Conservation (phyloP, 371 early-diverging fungal genomes). For the Mortierella polycephala region DNA sequence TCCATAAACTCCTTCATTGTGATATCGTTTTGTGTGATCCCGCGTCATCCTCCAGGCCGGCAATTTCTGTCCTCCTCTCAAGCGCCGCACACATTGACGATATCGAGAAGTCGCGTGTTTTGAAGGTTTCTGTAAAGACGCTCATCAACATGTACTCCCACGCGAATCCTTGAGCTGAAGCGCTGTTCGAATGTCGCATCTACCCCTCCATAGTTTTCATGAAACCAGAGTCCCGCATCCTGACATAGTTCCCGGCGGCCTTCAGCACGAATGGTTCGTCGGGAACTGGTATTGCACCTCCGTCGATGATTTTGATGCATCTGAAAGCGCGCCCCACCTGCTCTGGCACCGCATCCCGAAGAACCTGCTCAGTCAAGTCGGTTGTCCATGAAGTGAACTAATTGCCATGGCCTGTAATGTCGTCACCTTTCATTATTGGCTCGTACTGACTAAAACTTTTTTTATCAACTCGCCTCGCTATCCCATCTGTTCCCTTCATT, state of each 20-base stretch:
- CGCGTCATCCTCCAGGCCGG: constrained; percentile 14
- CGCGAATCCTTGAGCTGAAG: constrained; percentile 8
- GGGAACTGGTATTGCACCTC: background rate
- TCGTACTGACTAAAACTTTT: too few relatives aligned
- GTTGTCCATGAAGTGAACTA: too few relatives aligned
- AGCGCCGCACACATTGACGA: background rate
- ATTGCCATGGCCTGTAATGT: too few relatives aligned
- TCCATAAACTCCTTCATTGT: constrained; percentile 18
- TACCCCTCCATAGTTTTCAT: constrained; percentile 10
- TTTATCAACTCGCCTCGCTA: too few relatives aligned
- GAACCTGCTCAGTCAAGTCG: too few relatives aligned
- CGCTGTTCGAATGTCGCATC: constrained; percentile 5
- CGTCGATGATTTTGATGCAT: too few relatives aligned
- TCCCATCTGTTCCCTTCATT: too few relatives aligned
- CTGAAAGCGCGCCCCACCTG: too few relatives aligned
- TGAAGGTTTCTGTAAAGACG: constrained; percentile 16
- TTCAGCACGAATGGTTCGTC: constrained; percentile 17
- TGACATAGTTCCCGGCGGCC: constrained; percentile 14
- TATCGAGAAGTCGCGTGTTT: constrained; percentile 6
- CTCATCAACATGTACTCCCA: constrained; percentile 15
- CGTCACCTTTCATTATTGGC: too few relatives aligned
- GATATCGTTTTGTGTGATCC: constrained; percentile 13
- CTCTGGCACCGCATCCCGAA: too few relatives aligned
- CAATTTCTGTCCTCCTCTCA: constrained; percentile 6
- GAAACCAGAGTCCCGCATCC: constrained; percentile 8